These are phyloP conservation scores for Kokia cookei DNA, from an alignment of 441 rosid species.

Conservation along the genomic window DNA sequence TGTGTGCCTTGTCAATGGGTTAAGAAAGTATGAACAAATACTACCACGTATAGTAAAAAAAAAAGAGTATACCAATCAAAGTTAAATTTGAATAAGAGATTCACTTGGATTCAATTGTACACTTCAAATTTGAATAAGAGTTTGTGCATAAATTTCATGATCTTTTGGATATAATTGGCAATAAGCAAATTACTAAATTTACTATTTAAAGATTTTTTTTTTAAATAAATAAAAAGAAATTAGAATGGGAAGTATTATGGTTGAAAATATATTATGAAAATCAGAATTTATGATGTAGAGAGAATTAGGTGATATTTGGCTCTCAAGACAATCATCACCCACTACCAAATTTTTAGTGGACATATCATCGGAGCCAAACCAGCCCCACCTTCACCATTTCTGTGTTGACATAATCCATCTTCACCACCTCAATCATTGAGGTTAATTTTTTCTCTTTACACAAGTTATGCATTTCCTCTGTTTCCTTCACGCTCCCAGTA, in stretches of 20 bases:
- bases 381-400: conserved; percentile 22
- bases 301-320: background rate
- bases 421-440: conserved; percentile 36
- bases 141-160: background rate
- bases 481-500: conserved; percentile 57
- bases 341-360: background rate
- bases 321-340: background rate
- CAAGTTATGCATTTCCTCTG: conserved; percentile 35
- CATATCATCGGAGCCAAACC: background rate
- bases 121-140: background rate
- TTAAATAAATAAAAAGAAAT: too few relatives aligned
- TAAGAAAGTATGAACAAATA: too few relatives aligned
- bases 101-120: background rate
- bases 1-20: too few relatives aligned
- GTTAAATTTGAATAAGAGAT: too few relatives aligned
- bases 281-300: too few relatives aligned
- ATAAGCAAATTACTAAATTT: background rate
- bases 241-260: too few relatives aligned
- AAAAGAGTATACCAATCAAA: too few relatives aligned
- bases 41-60: too few relatives aligned
- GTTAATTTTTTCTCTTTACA: conserved; percentile 23
- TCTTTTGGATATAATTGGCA: background rate
- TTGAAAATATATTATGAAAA: too few relatives aligned
- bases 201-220: too few relatives aligned
- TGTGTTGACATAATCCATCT: conserved; percentile 36